A percentile compares a stretch with the other conserved stretches of the same genome.
Evolutionary conservation across 805 yeast genomes (phyloP).

Genomic region (Starmera pachycereana): DNA sequence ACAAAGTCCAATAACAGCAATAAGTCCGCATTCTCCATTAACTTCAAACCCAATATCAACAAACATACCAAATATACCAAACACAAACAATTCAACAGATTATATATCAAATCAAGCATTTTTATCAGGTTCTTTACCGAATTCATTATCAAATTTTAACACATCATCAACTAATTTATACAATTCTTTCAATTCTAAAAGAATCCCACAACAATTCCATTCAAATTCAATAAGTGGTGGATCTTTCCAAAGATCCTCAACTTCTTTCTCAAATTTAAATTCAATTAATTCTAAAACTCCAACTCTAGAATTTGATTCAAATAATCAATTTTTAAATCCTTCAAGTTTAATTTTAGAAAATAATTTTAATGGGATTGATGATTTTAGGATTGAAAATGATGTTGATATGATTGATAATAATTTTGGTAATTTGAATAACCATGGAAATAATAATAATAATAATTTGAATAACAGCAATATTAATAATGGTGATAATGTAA

Average conservation of each 20-base stretch:
- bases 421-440: constrained; percentile 5
- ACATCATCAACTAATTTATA: constrained; percentile 13
- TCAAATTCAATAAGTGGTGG: neutral
- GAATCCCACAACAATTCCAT: constrained; percentile 19
- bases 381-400: neutral
- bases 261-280: neutral
- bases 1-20: constrained; percentile 17
- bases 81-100: neutral
- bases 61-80: neutral
- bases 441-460: neutral
- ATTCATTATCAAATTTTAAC: constrained; percentile 1
- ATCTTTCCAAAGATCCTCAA: neutral
- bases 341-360: neutral
- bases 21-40: constrained; percentile 2
- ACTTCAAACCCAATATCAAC: neutral
- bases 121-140: constrained; percentile 12
- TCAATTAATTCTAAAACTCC: neutral
- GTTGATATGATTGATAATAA: constrained; percentile 4
- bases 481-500: constrained; percentile 8
- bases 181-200: constrained; percentile 17
- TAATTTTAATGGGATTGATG: neutral
- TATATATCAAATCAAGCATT: neutral
- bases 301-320: neutral
- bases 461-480: neutral
- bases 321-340: neutral